These are phyloP conservation scores for Inga oerstediana DNA, from an alignment of 306 rosid genomes.

Conservation along the genomic window DNA sequence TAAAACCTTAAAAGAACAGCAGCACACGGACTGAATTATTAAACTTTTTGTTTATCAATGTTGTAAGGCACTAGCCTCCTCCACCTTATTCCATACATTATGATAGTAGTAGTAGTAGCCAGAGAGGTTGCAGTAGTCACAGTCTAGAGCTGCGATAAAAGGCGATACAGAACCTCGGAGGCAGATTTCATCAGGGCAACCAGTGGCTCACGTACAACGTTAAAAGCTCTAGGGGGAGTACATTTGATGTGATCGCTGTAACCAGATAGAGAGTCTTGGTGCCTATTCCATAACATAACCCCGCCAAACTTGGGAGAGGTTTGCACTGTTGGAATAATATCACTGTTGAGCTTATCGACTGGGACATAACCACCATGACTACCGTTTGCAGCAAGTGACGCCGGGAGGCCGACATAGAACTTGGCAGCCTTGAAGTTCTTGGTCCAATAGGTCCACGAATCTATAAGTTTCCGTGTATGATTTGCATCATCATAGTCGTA, in stretches of 20 bases:
- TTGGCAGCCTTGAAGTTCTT: background rate
- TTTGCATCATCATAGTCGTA: background rate
- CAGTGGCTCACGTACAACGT: background rate
- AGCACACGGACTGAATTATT: too few species aligned
- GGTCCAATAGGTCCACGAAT: slow-evolving; percentile 48
- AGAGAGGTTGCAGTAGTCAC: background rate
- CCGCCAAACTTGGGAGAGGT: slow-evolving; percentile 33
- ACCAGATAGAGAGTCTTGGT: background rate
- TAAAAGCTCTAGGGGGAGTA: background rate
- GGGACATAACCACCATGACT: slow-evolving; percentile 45
- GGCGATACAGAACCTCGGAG: background rate
- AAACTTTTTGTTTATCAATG: background rate
- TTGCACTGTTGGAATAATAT: slow-evolving; percentile 46
- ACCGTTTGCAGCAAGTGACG: slow-evolving; percentile 24
- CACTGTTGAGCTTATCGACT: slow-evolving; percentile 36
- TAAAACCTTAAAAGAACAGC: background rate
- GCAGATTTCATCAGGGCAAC: background rate
- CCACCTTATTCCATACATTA: background rate
- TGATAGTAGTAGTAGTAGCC: background rate
- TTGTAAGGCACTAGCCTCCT: background rate
- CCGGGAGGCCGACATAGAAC: slow-evolving; percentile 53
- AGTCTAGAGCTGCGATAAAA: background rate
- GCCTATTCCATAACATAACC: background rate
- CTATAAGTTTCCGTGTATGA: slow-evolving; percentile 22
- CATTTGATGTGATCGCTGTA: background rate